These are phyloP conservation scores for Handroanthus guayacan DNA, from an alignment of 257 asterid species.

Conservation along the genomic window DNA sequence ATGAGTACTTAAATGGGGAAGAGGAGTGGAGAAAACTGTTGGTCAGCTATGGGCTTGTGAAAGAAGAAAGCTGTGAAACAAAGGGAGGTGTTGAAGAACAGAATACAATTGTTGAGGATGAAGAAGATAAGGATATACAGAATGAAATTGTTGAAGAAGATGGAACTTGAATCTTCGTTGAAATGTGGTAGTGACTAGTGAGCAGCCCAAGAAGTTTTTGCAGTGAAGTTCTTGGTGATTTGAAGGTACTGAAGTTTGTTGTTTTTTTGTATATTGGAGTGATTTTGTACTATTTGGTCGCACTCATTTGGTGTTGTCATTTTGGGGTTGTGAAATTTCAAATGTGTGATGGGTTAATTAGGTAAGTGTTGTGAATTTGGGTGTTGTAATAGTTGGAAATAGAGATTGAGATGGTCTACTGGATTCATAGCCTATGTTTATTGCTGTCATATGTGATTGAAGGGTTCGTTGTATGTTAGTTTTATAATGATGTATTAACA, in stretches of 20 bases:
- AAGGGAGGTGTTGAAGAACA: slow-evolving; percentile 30
- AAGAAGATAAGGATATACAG: slow-evolving; percentile 27
- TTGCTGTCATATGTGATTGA: too few species aligned
- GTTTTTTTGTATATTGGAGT: slow-evolving; percentile 5
- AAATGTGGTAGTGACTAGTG: background rate
- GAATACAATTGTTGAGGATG: slow-evolving; percentile 29
- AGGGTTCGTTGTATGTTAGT: too few species aligned
- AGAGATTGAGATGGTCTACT: slow-evolving; percentile 9
- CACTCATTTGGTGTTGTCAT: background rate
- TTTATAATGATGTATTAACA: too few species aligned
- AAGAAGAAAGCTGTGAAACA: slow-evolving; percentile 40
- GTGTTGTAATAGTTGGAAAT: background rate
- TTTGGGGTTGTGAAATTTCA: slow-evolving; percentile 16
- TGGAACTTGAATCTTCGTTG: slow-evolving; percentile 33
- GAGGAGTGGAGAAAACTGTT: slow-evolving; percentile 62
- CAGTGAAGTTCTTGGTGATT: background rate
- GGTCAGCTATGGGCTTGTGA: slow-evolving; percentile 57
- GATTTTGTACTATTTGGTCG: background rate
- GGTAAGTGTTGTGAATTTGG: too few species aligned
- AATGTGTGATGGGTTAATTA: slow-evolving; percentile 23
- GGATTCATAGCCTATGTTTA: too few species aligned
- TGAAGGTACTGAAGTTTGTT: background rate
- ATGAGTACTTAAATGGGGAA: slow-evolving; percentile 54
- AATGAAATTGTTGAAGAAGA: slow-evolving; percentile 25
- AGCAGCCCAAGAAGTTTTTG: background rate